phyloP scores from a whole-genome alignment of 345 rosid genomes.

The Microcos paniculata region DNA sequence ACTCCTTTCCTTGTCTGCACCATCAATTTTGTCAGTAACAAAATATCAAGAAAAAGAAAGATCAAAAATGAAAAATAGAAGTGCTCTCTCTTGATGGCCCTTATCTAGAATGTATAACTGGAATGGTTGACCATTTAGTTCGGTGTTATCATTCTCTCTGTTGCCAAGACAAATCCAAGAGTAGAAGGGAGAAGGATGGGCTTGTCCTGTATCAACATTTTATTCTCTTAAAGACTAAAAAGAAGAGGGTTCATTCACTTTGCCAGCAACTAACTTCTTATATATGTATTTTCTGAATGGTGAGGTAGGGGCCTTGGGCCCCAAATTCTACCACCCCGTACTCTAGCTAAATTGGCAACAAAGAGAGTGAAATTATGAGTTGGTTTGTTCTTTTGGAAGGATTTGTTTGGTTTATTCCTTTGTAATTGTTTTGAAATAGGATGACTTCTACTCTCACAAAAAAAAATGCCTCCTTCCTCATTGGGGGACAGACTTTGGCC shows the following conservation, averaged over 20 bases:
- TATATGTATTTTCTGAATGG: not conserved
- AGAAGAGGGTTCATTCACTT: not conserved
- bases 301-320: not conserved
- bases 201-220: not conserved
- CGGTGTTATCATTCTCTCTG: not conserved
- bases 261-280: not conserved
- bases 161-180: not conserved
- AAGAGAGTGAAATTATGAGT: too few species aligned
- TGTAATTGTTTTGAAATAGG: not conserved
- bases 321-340: not conserved
- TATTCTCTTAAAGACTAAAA: not conserved
- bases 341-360: slow-evolving; percentile 8
- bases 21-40: not conserved
- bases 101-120: not conserved
- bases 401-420: not conserved
- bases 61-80: not conserved
- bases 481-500: not conserved
- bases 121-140: not conserved
- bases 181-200: not conserved
- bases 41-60: not conserved
- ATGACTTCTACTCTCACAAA: not conserved
- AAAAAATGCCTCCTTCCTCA: not conserved
- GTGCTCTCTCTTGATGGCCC: not conserved
- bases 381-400: not conserved
- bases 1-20: not conserved